Percentiles rank a stretch among this genome's conserved stretches.
Conservation (phyloP, 108 stramenopile genomes). For the Skeletonema tropicum region DNA sequence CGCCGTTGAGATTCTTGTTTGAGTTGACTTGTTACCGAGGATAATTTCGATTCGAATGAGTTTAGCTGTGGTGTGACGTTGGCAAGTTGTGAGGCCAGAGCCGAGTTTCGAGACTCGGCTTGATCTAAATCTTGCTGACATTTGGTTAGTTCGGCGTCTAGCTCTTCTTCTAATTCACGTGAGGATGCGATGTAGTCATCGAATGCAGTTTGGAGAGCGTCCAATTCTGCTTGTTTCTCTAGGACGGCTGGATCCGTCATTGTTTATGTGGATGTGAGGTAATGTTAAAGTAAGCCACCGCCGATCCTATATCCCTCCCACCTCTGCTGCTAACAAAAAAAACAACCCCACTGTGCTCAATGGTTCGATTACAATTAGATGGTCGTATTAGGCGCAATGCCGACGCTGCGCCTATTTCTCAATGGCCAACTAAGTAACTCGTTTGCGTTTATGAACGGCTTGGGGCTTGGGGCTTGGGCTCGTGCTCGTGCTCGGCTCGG, state of each 20-base stretch:
- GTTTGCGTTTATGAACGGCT: no score
- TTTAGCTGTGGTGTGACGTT: slow-evolving; percentile 85
- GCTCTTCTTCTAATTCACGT: slow-evolving; percentile 86
- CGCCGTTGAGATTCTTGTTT: slow-evolving; percentile 69
- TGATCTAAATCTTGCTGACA: slow-evolving; percentile 88
- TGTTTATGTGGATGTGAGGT: neutral
- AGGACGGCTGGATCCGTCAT: slow-evolving; percentile 50
- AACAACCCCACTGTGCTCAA: no score
- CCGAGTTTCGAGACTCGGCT: slow-evolving; percentile 81
- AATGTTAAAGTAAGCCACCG: neutral
- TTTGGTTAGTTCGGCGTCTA: slow-evolving; percentile 89
- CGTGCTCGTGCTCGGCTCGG: no score
- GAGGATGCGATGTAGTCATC: slow-evolving; percentile 89
- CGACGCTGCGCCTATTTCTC: no score
- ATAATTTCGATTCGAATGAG: slow-evolving; percentile 72
- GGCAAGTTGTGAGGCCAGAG: slow-evolving; percentile 83
- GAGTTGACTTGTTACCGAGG: slow-evolving; percentile 62
- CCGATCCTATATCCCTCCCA: neutral
- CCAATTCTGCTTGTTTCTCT: slow-evolving; percentile 86
- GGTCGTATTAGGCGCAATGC: no score
- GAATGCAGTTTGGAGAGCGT: slow-evolving; percentile 86
- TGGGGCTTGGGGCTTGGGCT: no score
- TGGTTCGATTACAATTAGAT: no score
- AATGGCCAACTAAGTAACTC: no score
- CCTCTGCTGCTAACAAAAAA: neutral